phyloP scores from a whole-genome alignment of 345 rosid genomes.

The Euphorbia lathyris region DNA sequence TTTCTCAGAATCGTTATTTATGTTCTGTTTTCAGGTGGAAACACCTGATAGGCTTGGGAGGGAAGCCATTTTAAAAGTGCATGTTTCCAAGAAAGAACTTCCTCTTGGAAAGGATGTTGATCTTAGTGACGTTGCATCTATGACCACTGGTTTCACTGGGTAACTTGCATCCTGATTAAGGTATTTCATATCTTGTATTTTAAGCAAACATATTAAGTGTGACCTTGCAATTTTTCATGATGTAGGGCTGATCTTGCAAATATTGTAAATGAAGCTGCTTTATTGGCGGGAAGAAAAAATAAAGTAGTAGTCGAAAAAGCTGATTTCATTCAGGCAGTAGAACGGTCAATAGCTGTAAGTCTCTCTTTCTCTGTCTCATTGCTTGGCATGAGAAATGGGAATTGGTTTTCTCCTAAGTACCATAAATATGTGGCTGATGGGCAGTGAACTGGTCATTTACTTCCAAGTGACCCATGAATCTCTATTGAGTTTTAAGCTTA shows the following conservation, averaged over 20 bases:
- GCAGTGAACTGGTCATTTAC: not conserved
- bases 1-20: slow-evolving; percentile 8
- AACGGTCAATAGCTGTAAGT: slow-evolving; percentile 86
- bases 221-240: slow-evolving; percentile 13
- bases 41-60: slow-evolving; percentile 87
- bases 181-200: slow-evolving; percentile 7
- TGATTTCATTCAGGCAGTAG: slow-evolving; percentile 95
- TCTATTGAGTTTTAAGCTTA: not conserved
- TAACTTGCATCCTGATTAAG: slow-evolving; percentile 27
- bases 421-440: not conserved
- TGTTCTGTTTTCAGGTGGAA: slow-evolving; percentile 62
- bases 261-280: slow-evolving; percentile 96
- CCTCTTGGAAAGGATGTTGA: slow-evolving; percentile 75
- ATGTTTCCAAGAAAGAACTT: slow-evolving; percentile 75
- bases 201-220: not conserved
- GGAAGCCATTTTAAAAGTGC: slow-evolving; percentile 89
- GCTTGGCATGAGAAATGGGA: not conserved
- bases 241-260: slow-evolving; percentile 98
- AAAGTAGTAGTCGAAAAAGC: slow-evolving; percentile 68
- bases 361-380: slow-evolving; percentile 3
- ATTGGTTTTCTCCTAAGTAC: not conserved
- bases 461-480: not conserved
- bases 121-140: slow-evolving; percentile 76
- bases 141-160: slow-evolving; percentile 99
- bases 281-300: slow-evolving; percentile 87